Conservation (phyloP, 192 early-diverging fungal species). For the Lobosporangium transversale region DNA sequence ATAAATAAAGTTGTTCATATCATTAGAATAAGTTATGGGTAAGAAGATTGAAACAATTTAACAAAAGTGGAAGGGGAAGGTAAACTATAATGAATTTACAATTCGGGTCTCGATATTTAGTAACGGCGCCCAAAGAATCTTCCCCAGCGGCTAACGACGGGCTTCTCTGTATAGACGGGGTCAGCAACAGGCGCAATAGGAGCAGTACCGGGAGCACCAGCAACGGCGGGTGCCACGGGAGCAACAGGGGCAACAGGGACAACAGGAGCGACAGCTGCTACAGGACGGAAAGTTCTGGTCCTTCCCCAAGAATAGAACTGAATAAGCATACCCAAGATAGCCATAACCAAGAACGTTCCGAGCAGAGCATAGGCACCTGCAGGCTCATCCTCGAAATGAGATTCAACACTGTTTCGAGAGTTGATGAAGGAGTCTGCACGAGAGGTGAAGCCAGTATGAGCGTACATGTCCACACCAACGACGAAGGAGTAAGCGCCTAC, state of each 20-base stretch:
- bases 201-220: no score
- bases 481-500: slow-evolving; percentile 63
- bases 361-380: slow-evolving; percentile 8
- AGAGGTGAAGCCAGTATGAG: slow-evolving; percentile 61
- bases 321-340: slow-evolving; percentile 3
- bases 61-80: no score
- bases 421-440: slow-evolving; percentile 40
- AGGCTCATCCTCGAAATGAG: slow-evolving; percentile 15
- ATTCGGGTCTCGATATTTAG: no score
- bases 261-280: neutral
- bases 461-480: slow-evolving; percentile 64
- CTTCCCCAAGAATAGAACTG: slow-evolving; percentile 17
- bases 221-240: neutral
- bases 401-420: slow-evolving; percentile 16
- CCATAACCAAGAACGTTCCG: slow-evolving; percentile 15
- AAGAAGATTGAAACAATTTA: no score
- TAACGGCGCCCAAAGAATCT: slow-evolving; percentile 10
- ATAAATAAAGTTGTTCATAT: no score
- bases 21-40: no score
- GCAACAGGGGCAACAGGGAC: neutral
- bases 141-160: neutral
- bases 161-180: slow-evolving; percentile 23
- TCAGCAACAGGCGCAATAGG: neutral
- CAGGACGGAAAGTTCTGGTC: neutral
- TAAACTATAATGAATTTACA: no score